Evolutionary conservation across 2,329 filamentous ascomycete species (phyloP), one percentile per base, ranked within the genome.

Genomic region (Aspergillaceae sp.): DNA sequence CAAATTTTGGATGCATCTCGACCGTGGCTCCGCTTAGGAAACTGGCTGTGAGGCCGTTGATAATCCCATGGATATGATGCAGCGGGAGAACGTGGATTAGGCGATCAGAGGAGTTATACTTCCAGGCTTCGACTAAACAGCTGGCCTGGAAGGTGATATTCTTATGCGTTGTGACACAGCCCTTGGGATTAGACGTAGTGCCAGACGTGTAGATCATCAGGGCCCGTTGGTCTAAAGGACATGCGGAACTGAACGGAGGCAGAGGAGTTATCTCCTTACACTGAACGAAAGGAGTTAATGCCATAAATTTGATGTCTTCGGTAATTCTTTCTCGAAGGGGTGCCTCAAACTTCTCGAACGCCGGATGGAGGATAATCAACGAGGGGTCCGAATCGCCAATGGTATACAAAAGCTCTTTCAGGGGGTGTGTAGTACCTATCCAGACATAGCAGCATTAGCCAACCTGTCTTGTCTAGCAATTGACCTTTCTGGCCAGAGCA

Each of bases 41-140:
- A 51, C 67, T 71, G 1, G 73, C 71, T 2, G 69, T 66, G 26
- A 76, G 67, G 43, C 72, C 73, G 37, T 75, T 75, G 45, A 74
- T 68, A 11, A 76, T 70, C 0, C 74, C 74, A 37, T 74, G 74
- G 7, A 74, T 66, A 49, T 76, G 74, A 47, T 76, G 73, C 1
- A 76, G 67, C 0, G 74, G 74, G 2, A 76, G 64, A 2, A 76
- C 64, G 46, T 76, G 74, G 26, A 76, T 70, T 1, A 75, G 62
- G 28, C 69, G 67, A 50, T 76, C 74, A 1, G 64, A 57, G 1
- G 56, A 48, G 5, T 35, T 45, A 36, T 64, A 64, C 7, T 60
- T 34, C 62, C 62, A 64, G 9, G 61, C 61, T 40, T 62, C 50
- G n/a, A 61, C 52, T 2, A 64, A 55, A 34, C 54, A 58, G 44